Evolutionary conservation across 768 basidiomycete species (phyloP), one percentile per base, ranked within the genome.

Genomic region (Pseudohyphozyma bogoriensis): DNA sequence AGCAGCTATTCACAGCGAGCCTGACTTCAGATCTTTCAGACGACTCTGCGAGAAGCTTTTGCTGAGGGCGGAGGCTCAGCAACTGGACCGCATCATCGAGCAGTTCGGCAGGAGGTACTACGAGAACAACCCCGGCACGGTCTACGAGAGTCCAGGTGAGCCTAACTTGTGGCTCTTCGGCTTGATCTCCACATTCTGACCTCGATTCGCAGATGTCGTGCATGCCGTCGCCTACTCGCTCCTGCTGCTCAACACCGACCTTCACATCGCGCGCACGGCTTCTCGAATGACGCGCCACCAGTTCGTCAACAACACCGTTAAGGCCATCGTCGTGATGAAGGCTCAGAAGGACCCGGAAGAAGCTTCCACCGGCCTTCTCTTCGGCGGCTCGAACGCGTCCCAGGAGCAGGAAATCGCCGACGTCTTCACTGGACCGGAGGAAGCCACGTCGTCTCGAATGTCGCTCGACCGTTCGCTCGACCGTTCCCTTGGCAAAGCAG

Each of bases 21-120:
- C 46, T 37, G 9, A 42, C 59, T 29, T 50, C 31, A 7, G 22
- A 29, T 24, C n/a, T n/a, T 20, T 12, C 67, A 91, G 92, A 63
- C 84, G 84, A 28, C 76, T 99, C 15, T 96, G 92, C 72, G 84
- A 84, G 16, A 95, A 93, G 72, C 79, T 99, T 3, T 96, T 81
- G 72, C 80, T 99, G 60, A 92, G 90, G 73, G 95, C 84, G 2
- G 95, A 99, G 74, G 93, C 93, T 0, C 95, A 99, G 71, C 92
- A 97, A 75, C 86, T 99, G 45, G 95, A 97, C 73, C 84, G 95
- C 45, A 96, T 99, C 63, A 79, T 99, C 8, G 90, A 89, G 62
- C 85, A 84, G 64, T 96, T 99, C 69, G 88, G 88, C 69, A 78
- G 82, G 42, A 82, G 89, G 12, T 99, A 89, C 73, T 95, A 84